A percentile compares a stretch with the other conserved stretches of the same genome.
Evolutionary conservation across 345 rosid species (phyloP).

Genomic region (Camelina sativa): DNA sequence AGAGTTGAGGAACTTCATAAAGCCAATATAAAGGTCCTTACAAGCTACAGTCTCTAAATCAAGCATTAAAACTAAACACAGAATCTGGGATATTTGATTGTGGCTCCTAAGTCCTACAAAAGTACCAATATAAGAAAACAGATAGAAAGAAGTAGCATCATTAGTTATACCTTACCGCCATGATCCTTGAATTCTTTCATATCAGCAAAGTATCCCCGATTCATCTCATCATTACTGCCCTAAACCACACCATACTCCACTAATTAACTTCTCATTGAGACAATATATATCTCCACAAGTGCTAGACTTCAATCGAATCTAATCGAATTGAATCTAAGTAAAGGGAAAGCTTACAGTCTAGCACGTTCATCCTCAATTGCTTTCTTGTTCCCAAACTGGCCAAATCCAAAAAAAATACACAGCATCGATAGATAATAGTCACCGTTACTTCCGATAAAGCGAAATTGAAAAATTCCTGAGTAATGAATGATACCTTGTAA

Average conservation of each 20-base stretch:
- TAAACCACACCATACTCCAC: constrained; percentile 49
- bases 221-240: constrained; percentile 99
- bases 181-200: constrained; percentile 70
- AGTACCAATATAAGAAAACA: not conserved
- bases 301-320: constrained; percentile 2
- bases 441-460: not conserved
- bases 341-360: constrained; percentile 68
- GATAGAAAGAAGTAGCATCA: not conserved
- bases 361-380: constrained; percentile 84
- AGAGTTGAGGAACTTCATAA: constrained; percentile 12
- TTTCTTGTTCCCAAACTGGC: constrained; percentile 70
- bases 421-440: not conserved
- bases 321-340: constrained; percentile 9
- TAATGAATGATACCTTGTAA: constrained; percentile 52
- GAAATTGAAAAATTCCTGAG: not conserved
- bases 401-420: constrained; percentile 19
- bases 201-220: constrained; percentile 84
- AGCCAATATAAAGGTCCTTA: not conserved
- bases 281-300: not conserved
- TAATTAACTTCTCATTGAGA: constrained; percentile 32
- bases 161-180: constrained; percentile 86
- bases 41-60: not conserved
- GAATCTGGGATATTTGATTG: not conserved
- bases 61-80: not conserved
- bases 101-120: not conserved